Evolutionary conservation across 345 rosid species (phyloP).

Genomic region (Eucalyptus polybractea): DNA sequence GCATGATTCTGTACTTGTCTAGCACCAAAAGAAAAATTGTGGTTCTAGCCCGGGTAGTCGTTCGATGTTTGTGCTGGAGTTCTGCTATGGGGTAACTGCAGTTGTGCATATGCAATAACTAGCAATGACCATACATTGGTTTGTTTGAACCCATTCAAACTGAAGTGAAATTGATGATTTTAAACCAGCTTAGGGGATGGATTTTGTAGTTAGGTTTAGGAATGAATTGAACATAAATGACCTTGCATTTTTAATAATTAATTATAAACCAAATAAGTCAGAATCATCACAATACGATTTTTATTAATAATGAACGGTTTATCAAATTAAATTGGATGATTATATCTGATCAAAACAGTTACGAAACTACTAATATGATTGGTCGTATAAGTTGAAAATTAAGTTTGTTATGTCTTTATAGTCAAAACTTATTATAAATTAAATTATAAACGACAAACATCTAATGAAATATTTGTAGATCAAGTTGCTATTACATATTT

Average conservation of each 20-base stretch:
- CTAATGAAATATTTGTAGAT: neutral
- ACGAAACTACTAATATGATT: neutral
- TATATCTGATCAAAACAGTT: neutral
- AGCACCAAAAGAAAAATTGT: neutral
- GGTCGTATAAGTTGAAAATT: neutral
- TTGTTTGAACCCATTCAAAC: neutral
- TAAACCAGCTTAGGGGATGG: neutral
- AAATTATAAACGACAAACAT: neutral
- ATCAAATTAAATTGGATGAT: neutral
- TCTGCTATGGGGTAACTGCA: neutral
- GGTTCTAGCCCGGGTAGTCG: neutral
- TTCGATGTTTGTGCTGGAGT: neutral
- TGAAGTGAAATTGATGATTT: neutral
- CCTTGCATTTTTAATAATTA: neutral
- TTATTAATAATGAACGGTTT: neutral
- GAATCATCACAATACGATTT: neutral
- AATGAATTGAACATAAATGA: neutral
- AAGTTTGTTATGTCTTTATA: neutral
- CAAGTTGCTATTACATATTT: neutral
- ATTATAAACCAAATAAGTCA: neutral
- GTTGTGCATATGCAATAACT: neutral
- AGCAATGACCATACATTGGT: neutral
- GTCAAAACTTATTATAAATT: neutral
- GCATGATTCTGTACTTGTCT: neutral
- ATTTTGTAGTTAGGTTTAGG: neutral